Conservation (phyloP, 345 rosid species). For the Firmiana major region DNA sequence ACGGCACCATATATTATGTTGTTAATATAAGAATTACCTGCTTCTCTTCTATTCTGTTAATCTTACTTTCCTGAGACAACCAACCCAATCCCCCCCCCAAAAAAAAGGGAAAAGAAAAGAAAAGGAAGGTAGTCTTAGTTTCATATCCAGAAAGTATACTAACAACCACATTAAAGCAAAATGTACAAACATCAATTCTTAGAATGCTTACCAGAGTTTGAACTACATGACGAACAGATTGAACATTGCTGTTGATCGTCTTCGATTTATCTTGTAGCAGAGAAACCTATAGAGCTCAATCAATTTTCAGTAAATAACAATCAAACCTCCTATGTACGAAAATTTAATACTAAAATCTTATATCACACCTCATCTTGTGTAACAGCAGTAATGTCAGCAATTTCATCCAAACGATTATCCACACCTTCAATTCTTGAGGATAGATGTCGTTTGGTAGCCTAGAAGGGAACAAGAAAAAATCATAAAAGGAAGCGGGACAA, state of each 20-base stretch:
- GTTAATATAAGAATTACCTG: slow-evolving; percentile 43
- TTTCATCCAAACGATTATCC: slow-evolving; percentile 49
- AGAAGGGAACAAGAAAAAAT: neutral
- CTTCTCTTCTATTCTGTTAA: slow-evolving; percentile 56
- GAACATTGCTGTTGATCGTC: slow-evolving; percentile 32
- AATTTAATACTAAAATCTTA: slow-evolving; percentile 1
- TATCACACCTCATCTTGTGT: slow-evolving; percentile 63
- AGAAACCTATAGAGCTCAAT: slow-evolving; percentile 35
- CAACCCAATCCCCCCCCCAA: neutral
- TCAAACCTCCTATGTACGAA: slow-evolving; percentile 5
- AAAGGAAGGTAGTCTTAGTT: neutral
- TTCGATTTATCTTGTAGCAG: slow-evolving; percentile 45
- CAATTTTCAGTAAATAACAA: slow-evolving; percentile 12
- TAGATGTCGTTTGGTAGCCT: slow-evolving; percentile 66
- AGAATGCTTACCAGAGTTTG: slow-evolving; percentile 61
- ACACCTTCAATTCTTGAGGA: slow-evolving; percentile 53
- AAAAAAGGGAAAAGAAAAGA: no score
- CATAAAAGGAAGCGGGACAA: slow-evolving; percentile 1
- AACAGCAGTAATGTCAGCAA: slow-evolving; percentile 45
- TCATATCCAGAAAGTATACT: slow-evolving; percentile 6
- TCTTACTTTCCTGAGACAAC: slow-evolving; percentile 52
- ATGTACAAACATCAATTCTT: neutral
- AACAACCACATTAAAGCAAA: neutral
- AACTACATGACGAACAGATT: slow-evolving; percentile 56
- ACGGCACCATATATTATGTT: neutral